These are phyloP conservation scores for Hymenotorrendiella dingleyae DNA, from an alignment of 2,329 filamentous ascomycete species.

Conservation along the genomic window DNA sequence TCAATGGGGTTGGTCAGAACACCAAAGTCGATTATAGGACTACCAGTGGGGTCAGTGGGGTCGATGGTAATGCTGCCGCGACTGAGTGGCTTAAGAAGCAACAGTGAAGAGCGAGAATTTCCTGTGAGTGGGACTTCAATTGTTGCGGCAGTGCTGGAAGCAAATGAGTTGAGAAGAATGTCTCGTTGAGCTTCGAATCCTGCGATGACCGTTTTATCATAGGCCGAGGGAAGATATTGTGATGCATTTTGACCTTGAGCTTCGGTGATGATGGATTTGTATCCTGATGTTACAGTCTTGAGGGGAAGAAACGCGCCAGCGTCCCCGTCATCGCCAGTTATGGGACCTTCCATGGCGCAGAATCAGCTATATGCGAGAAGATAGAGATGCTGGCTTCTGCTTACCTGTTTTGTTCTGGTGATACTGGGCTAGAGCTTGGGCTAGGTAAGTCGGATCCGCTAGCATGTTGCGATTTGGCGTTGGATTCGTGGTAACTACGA, in stretches of 20 bases:
- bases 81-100: constrained; percentile 25
- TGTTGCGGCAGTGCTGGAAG: constrained; percentile 6
- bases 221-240: not conserved
- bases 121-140: not conserved
- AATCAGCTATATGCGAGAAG: no score
- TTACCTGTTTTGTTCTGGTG: no score
- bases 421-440: no score
- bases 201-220: not conserved
- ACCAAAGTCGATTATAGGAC: constrained; percentile 32
- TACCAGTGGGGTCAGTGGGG: constrained; percentile 20
- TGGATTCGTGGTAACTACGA: no score
- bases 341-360: no score
- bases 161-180: not conserved
- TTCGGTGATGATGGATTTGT: constrained; percentile 5
- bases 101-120: not conserved
- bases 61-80: constrained; percentile 32
- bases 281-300: constrained; percentile 4
- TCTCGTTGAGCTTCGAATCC: not conserved
- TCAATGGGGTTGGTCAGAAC: constrained; percentile 34
- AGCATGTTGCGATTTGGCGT: no score
- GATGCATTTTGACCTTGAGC: constrained; percentile 1
- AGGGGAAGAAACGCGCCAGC: no score
- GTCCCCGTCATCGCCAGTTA: no score
- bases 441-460: no score
- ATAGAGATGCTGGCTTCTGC: no score